Conservation (phyloP, 129 eudicot genomes). For the Tagetes patula region DNA sequence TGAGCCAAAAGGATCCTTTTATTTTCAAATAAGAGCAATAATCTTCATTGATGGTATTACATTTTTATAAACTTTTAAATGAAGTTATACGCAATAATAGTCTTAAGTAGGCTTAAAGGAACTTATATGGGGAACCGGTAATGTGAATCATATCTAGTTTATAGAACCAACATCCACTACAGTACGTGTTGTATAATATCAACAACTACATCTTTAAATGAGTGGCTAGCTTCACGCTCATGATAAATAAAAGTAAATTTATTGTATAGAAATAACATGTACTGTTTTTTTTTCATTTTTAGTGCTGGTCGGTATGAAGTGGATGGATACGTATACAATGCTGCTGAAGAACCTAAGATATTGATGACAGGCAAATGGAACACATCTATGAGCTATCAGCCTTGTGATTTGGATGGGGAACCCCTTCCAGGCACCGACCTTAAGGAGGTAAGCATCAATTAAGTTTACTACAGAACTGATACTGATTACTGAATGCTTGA, state of each 20-base stretch:
- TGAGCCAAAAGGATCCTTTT: neutral
- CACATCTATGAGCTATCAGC: constrained; percentile 84
- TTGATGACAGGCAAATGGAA: constrained; percentile 98
- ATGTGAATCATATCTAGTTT: too few relatives aligned
- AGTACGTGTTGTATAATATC: too few relatives aligned
- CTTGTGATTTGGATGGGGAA: constrained; percentile 91
- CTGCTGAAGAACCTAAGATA: constrained; percentile 90
- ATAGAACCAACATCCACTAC: neutral
- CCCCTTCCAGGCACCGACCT: constrained; percentile 82
- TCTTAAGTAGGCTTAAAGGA: neutral
- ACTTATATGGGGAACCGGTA: neutral
- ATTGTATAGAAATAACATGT: neutral
- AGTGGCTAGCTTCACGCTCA: neutral
- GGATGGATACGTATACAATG: constrained; percentile 89
- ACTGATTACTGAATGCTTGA: neutral
- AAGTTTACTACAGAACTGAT: neutral
- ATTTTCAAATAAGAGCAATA: neutral
- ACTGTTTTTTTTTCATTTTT: constrained; percentile 15
- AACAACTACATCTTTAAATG: too few relatives aligned
- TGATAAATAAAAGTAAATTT: neutral
- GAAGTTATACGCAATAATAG: too few relatives aligned
- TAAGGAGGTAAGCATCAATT: constrained; percentile 66
- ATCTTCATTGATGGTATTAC: neutral
- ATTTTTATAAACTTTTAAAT: too few relatives aligned
- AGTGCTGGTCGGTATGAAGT: constrained; percentile 96